A percentile compares a stretch with the other conserved stretches of the same genome.
Conservation (phyloP, 768 basidiomycete species). For the Pulveroboletus ravenelii region DNA sequence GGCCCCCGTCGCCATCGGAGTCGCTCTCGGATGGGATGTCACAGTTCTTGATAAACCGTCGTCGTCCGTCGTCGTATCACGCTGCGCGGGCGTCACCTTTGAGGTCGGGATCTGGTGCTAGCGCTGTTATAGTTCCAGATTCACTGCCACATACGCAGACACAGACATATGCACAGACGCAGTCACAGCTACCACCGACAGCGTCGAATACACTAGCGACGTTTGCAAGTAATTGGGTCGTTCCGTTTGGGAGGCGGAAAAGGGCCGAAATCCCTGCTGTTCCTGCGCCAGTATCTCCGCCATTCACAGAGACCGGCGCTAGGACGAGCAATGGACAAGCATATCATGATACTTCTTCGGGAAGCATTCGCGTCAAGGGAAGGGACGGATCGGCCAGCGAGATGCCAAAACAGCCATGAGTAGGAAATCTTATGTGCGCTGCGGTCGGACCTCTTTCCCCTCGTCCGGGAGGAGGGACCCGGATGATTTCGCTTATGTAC, state of each 20-base stretch:
- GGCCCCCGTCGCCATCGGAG: constrained; percentile 57
- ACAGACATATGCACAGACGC: not conserved
- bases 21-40: constrained; percentile 60
- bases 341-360: constrained; percentile 15
- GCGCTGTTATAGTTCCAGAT: not conserved
- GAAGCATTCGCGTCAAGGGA: not conserved
- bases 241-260: constrained; percentile 58
- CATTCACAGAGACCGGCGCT: constrained; percentile 8
- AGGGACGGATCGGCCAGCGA: constrained; percentile 38
- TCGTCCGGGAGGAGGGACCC: not conserved
- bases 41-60: constrained; percentile 40
- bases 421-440: not conserved
- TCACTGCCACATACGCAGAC: constrained; percentile 2
- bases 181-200: constrained; percentile 27
- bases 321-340: constrained; percentile 22
- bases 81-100: constrained; percentile 48
- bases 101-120: constrained; percentile 15
- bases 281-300: constrained; percentile 1
- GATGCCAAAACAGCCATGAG: constrained; percentile 28
- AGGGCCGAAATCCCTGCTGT: constrained; percentile 12
- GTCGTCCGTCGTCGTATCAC: constrained; percentile 60
- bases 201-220: constrained; percentile 52
- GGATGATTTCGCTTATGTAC: not conserved
- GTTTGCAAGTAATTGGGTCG: constrained; percentile 62
- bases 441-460: not conserved